Evolutionary conservation across 305 asterid species (phyloP).

Genomic region (Solanum hybrid): DNA sequence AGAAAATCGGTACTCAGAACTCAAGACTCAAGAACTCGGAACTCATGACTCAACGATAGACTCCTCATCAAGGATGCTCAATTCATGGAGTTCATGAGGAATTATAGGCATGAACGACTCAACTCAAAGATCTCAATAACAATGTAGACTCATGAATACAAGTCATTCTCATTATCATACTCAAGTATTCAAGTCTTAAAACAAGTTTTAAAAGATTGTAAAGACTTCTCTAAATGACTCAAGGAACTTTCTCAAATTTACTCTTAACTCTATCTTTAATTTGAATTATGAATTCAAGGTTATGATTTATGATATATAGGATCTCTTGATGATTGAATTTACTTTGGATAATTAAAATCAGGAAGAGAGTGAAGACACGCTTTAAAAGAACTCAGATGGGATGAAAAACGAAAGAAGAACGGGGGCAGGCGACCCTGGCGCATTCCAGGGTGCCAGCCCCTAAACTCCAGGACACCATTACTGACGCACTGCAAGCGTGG

Average conservation of each 20-base stretch:
- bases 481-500: neutral
- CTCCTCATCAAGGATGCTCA: neutral
- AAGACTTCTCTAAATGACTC: neutral
- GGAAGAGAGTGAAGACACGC: neutral
- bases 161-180: neutral
- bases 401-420: neutral
- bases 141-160: neutral
- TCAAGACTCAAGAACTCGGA: neutral
- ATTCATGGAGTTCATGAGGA: too few species aligned
- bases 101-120: neutral
- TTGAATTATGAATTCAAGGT: neutral
- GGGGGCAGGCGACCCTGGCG: neutral
- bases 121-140: neutral
- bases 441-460: neutral
- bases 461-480: neutral
- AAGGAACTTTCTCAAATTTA: neutral
- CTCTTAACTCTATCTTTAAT: neutral
- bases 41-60: neutral
- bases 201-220: too few species aligned
- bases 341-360: neutral
- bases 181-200: neutral
- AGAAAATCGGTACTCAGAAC: neutral
- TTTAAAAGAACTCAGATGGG: neutral
- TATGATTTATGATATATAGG: neutral
- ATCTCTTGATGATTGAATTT: neutral